Evolutionary conservation across 192 early-diverging fungal genomes (phyloP), one percentile per base, ranked within the genome.

Genomic region (Kickxella alabastrina): DNA sequence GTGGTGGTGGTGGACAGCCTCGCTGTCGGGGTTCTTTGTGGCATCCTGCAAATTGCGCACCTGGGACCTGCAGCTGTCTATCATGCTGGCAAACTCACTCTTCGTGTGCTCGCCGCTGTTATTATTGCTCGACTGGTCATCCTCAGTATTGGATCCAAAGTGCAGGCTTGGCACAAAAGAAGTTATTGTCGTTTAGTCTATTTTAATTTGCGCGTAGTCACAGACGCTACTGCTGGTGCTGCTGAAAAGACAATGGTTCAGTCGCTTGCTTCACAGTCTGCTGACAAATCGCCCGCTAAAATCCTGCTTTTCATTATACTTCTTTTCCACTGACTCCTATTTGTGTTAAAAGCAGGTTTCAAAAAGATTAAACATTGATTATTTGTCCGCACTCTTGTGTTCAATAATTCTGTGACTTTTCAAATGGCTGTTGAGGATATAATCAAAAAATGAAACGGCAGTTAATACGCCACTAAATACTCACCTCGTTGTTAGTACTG

Each of bases 381-480:
- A 24, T 25, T 54, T 59, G 26, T 63, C 59, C 2, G 71, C 71
- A 3, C 49, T 37, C 43, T 55, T 62, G 21, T 64, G 52, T 29
- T 66, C 71, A 13, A 52, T 40, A 10, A 59, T 51, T 36, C 67
- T 64, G 43, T 67, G 71, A 1, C 55, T 52, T 15, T 37, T 52
- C 4, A 75, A 21, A 43, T 67, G 71, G 37, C 29, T 63, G 29
- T 52, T 45, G 23, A 75, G 45, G 17, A 75, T 75, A 27, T 53
- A 54, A 31, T 62, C 38, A 25, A 75, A n/a, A n/a, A n/a, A n/a
- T n/a, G n/a, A 75, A 67, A 62, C 15, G 71, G 64, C 42, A 59
- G 71, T 7, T 48, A 54, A 29, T 63, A 75, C n/a, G 22, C 52
- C 3, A 41, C 47, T 6, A 17, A 32, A 5, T 40, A n/a, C n/a